Conservation (phyloP, 148 eudicot genomes). For the Arctostaphylos glauca region DNA sequence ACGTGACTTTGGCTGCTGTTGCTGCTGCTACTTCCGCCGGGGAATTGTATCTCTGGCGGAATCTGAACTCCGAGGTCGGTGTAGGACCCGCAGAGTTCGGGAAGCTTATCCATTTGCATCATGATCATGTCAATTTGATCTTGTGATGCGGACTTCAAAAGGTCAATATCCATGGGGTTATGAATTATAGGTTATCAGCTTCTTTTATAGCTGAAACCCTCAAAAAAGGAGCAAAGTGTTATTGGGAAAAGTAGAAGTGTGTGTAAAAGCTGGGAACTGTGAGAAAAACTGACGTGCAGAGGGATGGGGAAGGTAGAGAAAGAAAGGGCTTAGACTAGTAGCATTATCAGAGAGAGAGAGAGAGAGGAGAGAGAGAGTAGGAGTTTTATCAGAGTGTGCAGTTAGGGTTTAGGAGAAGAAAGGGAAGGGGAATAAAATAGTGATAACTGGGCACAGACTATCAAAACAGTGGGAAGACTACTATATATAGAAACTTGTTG, state of each 20-base stretch:
- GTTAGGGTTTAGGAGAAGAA: slow-evolving; percentile 17
- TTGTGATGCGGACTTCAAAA: slow-evolving; percentile 9
- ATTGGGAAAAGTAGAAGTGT: slow-evolving; percentile 22
- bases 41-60: slow-evolving; percentile 30
- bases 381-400: slow-evolving; percentile 39
- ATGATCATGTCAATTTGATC: slow-evolving; percentile 27
- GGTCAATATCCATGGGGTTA: slow-evolving; percentile 22
- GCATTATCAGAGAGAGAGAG: slow-evolving; percentile 36
- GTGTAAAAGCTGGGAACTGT: slow-evolving; percentile 28
- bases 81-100: slow-evolving; percentile 25
- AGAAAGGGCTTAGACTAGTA: slow-evolving; percentile 40
- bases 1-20: not conserved
- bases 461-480: slow-evolving; percentile 24
- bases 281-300: slow-evolving; percentile 28
- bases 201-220: slow-evolving; percentile 14
- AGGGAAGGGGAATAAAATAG: slow-evolving; percentile 23
- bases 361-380: slow-evolving; percentile 23
- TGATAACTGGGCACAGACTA: slow-evolving; percentile 44
- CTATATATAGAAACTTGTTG: slow-evolving; percentile 47
- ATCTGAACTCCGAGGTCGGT: slow-evolving; percentile 13
- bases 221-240: slow-evolving; percentile 10
- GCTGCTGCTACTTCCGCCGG: slow-evolving; percentile 3
- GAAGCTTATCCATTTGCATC: slow-evolving; percentile 25
- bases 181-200: not conserved
- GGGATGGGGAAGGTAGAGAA: slow-evolving; percentile 54